Base-by-base conservation (phyloP, 106 monocot genomes). In the Dioscorea alata region DNA sequence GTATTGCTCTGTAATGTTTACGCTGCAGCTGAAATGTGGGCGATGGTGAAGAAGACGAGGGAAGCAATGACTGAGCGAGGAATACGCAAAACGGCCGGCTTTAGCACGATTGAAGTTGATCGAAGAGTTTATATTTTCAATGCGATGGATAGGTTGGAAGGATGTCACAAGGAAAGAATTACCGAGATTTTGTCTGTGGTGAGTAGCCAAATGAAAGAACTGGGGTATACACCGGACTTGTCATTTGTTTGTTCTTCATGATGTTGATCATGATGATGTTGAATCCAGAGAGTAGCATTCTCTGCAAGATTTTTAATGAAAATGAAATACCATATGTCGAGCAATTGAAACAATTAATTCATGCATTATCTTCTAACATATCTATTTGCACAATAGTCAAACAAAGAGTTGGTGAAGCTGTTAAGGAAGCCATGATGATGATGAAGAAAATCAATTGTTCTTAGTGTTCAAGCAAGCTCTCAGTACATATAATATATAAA, bases 1-100 rank as follows among this genome's bases (percentile, higher is more conserved):
- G 74, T 83, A 23, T 32, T 83, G 61, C 74, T 83, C 20, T 83
- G 71, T 19, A 78, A 83, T 58, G 68, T 83, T 12, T 83, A 83
- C 51, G 78, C 71, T 19, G 61, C 70, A 19, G 60, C 83, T 58
- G 78, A 67, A 31, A 78, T 32, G 71, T 83, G 83, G 83, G 65
- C 71, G 9, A 71, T 74, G 70, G 78, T 71, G 62, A 75, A 62
- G 71, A 78, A 67, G 57, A 67, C 50, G 0, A 70, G 83, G 49
- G 74, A 74, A 14, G 12, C 48, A 18, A 83, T 83, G 71, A 71
- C 35, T 13, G 28, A 71, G 17, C 67, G 66, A 4, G 58, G 67
- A 33, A 49, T 83, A 13, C 48, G 28, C 33, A 83, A 83, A 50
- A 62, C 60, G 15, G 51, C 65, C 23, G 83, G 78, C 54, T 74